A percentile compares a stretch with the other conserved stretches of the same genome.
Evolutionary conservation across 1,139 yeast species (phyloP).

Genomic region (Candida sp.): DNA sequence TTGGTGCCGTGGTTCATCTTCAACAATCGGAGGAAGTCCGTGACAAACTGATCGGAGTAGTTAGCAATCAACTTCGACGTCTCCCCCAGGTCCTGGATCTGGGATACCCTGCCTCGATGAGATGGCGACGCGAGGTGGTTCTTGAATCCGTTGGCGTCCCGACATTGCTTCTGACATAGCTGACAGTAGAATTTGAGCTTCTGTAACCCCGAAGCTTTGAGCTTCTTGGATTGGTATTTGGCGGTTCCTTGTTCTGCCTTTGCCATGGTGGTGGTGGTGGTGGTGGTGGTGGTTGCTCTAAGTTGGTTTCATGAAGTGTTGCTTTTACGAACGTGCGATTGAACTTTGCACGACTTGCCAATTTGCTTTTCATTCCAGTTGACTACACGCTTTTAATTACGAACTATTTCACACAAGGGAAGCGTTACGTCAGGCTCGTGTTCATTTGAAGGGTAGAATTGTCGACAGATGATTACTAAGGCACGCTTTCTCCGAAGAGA

Average conservation of each 20-base stretch:
- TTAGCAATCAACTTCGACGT: slow-evolving; percentile 53
- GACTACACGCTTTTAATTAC: no score
- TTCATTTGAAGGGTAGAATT: no score
- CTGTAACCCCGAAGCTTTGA: slow-evolving; percentile 86
- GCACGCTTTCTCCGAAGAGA: no score
- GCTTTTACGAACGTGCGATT: not conserved
- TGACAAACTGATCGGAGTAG: slow-evolving; percentile 63
- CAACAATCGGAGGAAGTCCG: slow-evolving; percentile 68
- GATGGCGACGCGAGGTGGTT: slow-evolving; percentile 83
- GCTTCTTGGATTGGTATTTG: slow-evolving; percentile 76
- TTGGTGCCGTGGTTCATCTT: slow-evolving; percentile 82
- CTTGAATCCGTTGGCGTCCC: slow-evolving; percentile 95
- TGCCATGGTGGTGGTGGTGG: slow-evolving; percentile 22
- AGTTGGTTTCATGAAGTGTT: not conserved
- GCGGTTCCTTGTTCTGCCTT: slow-evolving; percentile 80
- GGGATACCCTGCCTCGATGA: slow-evolving; percentile 61
- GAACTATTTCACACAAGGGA: no score
- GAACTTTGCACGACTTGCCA: no score
- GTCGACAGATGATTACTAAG: no score
- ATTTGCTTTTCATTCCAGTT: no score
- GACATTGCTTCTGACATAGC: slow-evolving; percentile 88
- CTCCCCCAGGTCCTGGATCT: slow-evolving; percentile 42
- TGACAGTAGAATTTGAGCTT: slow-evolving; percentile 90
- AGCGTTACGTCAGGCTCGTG: no score
- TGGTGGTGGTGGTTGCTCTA: not conserved